A percentile compares a stretch with the other conserved stretches of the same genome.
phyloP scores from a whole-genome alignment of 73 alveolate species.

The Vitrella brassicaformis region DNA sequence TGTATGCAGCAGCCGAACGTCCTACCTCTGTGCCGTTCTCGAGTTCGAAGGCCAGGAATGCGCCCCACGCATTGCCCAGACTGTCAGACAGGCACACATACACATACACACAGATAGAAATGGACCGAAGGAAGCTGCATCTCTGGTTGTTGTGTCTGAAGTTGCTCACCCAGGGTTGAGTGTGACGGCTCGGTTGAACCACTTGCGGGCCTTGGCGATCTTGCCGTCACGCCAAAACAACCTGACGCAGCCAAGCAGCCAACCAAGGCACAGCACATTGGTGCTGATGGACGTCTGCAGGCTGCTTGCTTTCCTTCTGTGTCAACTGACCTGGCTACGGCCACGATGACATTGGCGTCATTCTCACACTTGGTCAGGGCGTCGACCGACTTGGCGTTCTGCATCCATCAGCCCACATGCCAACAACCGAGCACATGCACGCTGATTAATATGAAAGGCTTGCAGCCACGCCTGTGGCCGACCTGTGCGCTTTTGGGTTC shows the following conservation, averaged over 20 bases:
- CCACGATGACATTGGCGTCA: slow-evolving; percentile 8
- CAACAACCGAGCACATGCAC: not conserved
- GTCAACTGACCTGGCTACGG: slow-evolving; percentile 1
- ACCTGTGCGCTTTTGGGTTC: slow-evolving; percentile 33
- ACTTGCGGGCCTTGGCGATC: slow-evolving; percentile 36
- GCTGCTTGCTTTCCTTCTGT: not conserved
- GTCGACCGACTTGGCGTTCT: not conserved
- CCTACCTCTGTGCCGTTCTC: slow-evolving; percentile 13
- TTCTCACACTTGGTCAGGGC: slow-evolving; percentile 37
- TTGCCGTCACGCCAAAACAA: slow-evolving; percentile 1
- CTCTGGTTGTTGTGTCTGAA: not conserved
- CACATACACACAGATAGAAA: not conserved
- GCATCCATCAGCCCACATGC: too few species aligned
- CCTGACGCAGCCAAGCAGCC: not conserved
- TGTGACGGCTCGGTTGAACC: slow-evolving; percentile 36
- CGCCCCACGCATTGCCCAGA: slow-evolving; percentile 8
- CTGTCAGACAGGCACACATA: too few species aligned
- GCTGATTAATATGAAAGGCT: not conserved
- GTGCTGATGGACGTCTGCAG: not conserved
- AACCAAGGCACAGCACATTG: not conserved
- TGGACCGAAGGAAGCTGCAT: not conserved
- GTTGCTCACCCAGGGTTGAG: slow-evolving; percentile 33
- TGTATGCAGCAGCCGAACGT: not conserved
- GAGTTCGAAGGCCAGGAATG: slow-evolving; percentile 28
- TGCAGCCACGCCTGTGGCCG: not conserved